Percentiles rank a stretch among this genome's conserved stretches.
Conservation (phyloP, 768 basidiomycete genomes). For the Russula abietina region DNA sequence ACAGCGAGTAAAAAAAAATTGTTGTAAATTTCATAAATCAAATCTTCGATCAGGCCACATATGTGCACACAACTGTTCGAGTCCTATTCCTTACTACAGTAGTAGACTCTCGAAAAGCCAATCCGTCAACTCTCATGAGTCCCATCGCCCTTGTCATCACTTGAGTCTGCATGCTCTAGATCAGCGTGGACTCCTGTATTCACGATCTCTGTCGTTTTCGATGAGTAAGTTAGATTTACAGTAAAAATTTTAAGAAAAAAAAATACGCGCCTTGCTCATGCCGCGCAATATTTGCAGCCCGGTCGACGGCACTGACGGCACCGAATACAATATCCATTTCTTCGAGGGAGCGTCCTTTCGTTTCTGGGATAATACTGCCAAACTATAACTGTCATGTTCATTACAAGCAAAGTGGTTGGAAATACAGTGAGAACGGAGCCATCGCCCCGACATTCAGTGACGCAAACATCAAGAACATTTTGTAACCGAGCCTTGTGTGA, state of each 20-base stretch:
- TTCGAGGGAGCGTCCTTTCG: constrained; percentile 40
- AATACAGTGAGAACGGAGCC: constrained; percentile 60
- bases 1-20: no score
- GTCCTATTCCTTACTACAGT: neutral
- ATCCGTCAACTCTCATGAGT: neutral
- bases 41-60: neutral
- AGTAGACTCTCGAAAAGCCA: neutral
- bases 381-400: neutral
- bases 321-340: constrained; percentile 59
- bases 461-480: constrained; percentile 73
- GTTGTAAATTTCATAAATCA: neutral
- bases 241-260: neutral
- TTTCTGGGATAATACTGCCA: constrained; percentile 37
- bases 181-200: neutral
- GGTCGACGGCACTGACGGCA: constrained; percentile 47
- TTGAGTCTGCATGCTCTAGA: neutral
- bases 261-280: constrained; percentile 35
- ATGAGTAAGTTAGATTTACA: neutral
- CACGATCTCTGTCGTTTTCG: neutral
- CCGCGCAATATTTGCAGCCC: constrained; percentile 46
- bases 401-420: constrained; percentile 4
- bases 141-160: neutral
- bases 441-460: constrained; percentile 68
- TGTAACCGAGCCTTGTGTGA: constrained; percentile 56
- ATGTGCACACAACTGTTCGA: neutral